These are phyloP conservation scores for Citrus inodora DNA, from an alignment of 345 rosid species.

Conservation along the genomic window DNA sequence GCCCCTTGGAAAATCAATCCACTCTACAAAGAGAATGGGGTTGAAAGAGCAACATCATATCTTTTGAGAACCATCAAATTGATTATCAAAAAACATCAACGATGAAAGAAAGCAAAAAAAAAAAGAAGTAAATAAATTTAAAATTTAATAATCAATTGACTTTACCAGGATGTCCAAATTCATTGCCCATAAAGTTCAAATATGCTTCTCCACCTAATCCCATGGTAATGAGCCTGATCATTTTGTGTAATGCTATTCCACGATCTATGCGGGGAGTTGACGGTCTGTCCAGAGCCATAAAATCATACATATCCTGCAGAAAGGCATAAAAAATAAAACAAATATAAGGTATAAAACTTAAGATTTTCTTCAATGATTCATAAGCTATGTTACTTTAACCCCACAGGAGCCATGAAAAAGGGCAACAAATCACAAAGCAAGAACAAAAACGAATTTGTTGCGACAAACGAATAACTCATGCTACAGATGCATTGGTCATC, in stretches of 20 bases:
- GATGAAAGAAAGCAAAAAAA: not conserved
- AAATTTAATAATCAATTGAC: slow-evolving; percentile 2
- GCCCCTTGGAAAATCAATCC: slow-evolving; percentile 97
- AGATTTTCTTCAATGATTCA: not conserved
- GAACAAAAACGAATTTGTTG: not conserved
- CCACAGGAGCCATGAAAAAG: not conserved
- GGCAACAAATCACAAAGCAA: slow-evolving; percentile 1
- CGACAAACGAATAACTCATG: too few relatives aligned
- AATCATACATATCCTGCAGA: slow-evolving; percentile 93
- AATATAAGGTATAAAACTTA: not conserved
- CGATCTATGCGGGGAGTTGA: slow-evolving; percentile 82
- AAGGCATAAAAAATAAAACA: slow-evolving; percentile 8
- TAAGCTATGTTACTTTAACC: not conserved
- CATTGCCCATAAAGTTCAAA: slow-evolving; percentile 98
- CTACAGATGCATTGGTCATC: not conserved
- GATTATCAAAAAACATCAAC: not conserved
- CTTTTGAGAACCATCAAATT: not conserved
- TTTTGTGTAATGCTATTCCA: slow-evolving; percentile 95
- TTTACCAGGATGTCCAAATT: slow-evolving; percentile 98
- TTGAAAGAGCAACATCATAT: slow-evolving; percentile 6
- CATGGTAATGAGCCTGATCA: slow-evolving; percentile 93
- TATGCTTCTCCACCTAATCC: slow-evolving; percentile 98
- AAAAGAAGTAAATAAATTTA: not conserved
- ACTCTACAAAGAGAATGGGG: slow-evolving; percentile 45
- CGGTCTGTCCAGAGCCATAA: slow-evolving; percentile 84